Evolutionary conservation across 2,329 filamentous ascomycete species (phyloP).

Genomic region (Trichoderma gracile): DNA sequence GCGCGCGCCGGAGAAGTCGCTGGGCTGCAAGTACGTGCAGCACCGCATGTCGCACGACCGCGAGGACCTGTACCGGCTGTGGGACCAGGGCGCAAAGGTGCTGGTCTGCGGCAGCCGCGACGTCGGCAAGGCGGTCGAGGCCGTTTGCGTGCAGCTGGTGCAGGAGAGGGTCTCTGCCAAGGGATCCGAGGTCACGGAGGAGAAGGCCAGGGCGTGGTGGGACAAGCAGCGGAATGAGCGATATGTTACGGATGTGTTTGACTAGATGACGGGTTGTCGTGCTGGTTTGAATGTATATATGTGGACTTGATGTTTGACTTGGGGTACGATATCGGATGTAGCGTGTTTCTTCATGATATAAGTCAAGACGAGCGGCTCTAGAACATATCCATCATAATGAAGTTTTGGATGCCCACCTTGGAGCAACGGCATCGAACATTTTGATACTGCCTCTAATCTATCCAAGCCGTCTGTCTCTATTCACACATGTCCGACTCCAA

Average conservation of each 20-base stretch:
- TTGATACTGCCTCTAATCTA: neutral
- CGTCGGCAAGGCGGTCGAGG: slow-evolving; percentile 51
- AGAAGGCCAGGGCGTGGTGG: slow-evolving; percentile 50
- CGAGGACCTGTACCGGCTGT: slow-evolving; percentile 42
- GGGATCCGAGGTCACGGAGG: slow-evolving; percentile 39
- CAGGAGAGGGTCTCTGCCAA: slow-evolving; percentile 37
- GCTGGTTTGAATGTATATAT: neutral
- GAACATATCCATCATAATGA: too few relatives aligned
- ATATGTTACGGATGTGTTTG: slow-evolving; percentile 63
- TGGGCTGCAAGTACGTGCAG: slow-evolving; percentile 53
- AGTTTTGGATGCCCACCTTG: too few relatives aligned
- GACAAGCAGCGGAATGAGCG: slow-evolving; percentile 54
- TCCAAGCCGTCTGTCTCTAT: neutral
- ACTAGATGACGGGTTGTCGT: slow-evolving; percentile 37
- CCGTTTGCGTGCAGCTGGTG: slow-evolving; percentile 41
- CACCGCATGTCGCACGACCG: slow-evolving; percentile 44
- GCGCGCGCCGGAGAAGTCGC: slow-evolving; percentile 43
- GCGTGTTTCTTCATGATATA: neutral
- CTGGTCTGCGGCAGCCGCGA: slow-evolving; percentile 65
- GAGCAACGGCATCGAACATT: too few relatives aligned
- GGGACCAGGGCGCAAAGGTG: slow-evolving; percentile 52
- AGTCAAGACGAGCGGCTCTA: too few relatives aligned
- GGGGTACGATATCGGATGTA: neutral
- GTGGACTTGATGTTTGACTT: neutral
- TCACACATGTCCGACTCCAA: too few relatives aligned